Evolutionary conservation across 164 flowering plant species (phyloP), one percentile per base, ranked within the genome.

Genomic region (Chimonanthus praecox): DNA sequence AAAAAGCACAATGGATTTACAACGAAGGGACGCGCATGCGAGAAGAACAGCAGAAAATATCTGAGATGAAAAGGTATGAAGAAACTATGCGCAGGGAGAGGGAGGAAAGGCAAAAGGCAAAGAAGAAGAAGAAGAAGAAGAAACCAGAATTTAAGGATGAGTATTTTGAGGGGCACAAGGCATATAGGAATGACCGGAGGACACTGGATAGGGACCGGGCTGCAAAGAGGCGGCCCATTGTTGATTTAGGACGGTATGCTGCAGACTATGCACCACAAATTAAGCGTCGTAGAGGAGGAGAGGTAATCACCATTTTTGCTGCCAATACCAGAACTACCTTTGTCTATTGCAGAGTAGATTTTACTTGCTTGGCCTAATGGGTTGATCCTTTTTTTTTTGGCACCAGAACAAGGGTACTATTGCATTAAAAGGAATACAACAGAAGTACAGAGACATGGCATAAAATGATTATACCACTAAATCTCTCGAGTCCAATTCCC

Each of bases 281-380:
- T 72, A 95, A 93, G 82, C 95, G 99, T 4, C 92, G 98, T 7
- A 85, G 89, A 76, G 94, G 94, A 2, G 98, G 99, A 79, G 94
- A 93, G 99, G 99, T 95, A 80, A 63, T 46, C n/a, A 15, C 16
- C 64, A 63, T 51, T 45, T 58, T 4, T 72, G 49, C 9, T 63
- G 21, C 68, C 68, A 66, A 54, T 54, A 15, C 16, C 11, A 10
- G 60, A 54, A 54, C n/a, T 3, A n/a, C 60, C 10, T 54, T 11
- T 33, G 33, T 33, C 33, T 33, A 33, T 33, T 33, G 33, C 33
- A 33, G 33, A 33, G 33, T 33, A 33, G 33, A 33, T 33, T 33
- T 33, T 33, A 33, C 33, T 33, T 33, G 33, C 0, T 33, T 33
- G 33, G 33, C 33, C 33, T 33, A 33, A 33, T 33, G 33, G 33